Conservation (phyloP, 768 basidiomycete species). For the Lentinula guzmanii region DNA sequence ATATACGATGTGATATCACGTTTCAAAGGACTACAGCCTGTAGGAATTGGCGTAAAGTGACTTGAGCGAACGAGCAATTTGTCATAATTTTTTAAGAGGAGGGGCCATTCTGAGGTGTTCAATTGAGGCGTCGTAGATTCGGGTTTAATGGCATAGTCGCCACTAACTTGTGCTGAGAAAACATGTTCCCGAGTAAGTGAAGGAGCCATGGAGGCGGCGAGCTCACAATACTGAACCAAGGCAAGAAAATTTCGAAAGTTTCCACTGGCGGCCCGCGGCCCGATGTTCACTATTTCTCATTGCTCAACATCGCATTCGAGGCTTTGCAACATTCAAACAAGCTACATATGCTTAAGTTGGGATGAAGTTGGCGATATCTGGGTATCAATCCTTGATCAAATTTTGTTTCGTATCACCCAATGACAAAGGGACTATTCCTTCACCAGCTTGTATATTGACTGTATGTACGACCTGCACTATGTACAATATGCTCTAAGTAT, state of each 20-base stretch:
- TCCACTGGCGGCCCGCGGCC: background rate
- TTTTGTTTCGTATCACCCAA: too few relatives aligned
- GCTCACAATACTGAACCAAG: background rate
- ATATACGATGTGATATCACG: conserved; percentile 89
- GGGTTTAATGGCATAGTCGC: conserved; percentile 79
- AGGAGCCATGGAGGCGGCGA: conserved; percentile 31
- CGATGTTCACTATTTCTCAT: background rate
- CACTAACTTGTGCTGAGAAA: conserved; percentile 65
- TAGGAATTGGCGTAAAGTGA: conserved; percentile 97
- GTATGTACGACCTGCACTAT: too few relatives aligned
- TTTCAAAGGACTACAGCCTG: conserved; percentile 91
- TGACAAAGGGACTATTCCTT: too few relatives aligned
- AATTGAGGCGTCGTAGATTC: conserved; percentile 68
- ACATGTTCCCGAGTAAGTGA: conserved; percentile 61
- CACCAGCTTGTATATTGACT: too few relatives aligned
- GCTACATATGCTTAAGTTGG: too few relatives aligned
- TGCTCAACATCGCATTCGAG: background rate
- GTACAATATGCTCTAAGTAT: too few relatives aligned
- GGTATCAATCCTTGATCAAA: too few relatives aligned
- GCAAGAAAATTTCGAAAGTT: background rate
- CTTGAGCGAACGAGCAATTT: conserved; percentile 90
- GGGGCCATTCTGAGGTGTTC: conserved; percentile 96
- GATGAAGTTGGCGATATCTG: too few relatives aligned
- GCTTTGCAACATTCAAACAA: too few relatives aligned
- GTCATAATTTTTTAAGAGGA: conserved; percentile 98